These are phyloP conservation scores for Hippophae rhamnoides DNA, from an alignment of 306 rosid genomes.

Conservation along the genomic window DNA sequence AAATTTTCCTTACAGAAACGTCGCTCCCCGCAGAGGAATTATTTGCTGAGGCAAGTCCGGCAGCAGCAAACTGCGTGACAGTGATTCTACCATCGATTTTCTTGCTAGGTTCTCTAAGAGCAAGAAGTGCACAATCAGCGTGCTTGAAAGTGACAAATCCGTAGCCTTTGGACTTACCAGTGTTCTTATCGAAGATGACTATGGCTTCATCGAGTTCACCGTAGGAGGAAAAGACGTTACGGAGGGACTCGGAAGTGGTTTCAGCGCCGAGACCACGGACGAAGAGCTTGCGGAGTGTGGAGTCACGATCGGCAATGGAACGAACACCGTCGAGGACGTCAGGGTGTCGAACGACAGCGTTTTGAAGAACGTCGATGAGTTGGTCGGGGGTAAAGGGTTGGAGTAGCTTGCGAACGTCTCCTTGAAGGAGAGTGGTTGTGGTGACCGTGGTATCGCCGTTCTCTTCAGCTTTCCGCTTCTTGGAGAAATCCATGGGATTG, in stretches of 20 bases:
- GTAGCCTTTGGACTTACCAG: conserved; percentile 57
- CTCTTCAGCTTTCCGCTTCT: conserved; percentile 58
- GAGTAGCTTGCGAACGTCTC: conserved; percentile 48
- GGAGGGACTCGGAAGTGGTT: conserved; percentile 62
- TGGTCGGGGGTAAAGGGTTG: conserved; percentile 46
- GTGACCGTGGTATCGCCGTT: conserved; percentile 35
- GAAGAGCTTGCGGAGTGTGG: conserved; percentile 62
- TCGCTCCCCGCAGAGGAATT: conserved; percentile 13
- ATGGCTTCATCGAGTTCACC: conserved; percentile 66
- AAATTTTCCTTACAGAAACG: conserved; percentile 43
- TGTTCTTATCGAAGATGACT: conserved; percentile 51
- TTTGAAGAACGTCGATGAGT: conserved; percentile 42
- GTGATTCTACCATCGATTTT: conserved; percentile 65
- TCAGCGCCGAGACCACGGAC: conserved; percentile 70
- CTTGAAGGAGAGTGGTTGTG: conserved; percentile 16
- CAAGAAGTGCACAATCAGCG: conserved; percentile 53
- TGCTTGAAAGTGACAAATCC: conserved; percentile 64
- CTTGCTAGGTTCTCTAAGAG: conserved; percentile 61
- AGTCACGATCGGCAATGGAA: conserved; percentile 33
- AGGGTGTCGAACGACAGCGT: conserved; percentile 39
- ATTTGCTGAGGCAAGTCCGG: conserved; percentile 27
- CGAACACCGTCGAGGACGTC: conserved; percentile 51
- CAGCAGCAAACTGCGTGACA: conserved; percentile 60
- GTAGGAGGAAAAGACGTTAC: conserved; percentile 41
- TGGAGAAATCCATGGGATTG: conserved; percentile 40